phyloP scores from a whole-genome alignment of 2,329 filamentous ascomycete species.

The Lasiodiplodia sp. region DNA sequence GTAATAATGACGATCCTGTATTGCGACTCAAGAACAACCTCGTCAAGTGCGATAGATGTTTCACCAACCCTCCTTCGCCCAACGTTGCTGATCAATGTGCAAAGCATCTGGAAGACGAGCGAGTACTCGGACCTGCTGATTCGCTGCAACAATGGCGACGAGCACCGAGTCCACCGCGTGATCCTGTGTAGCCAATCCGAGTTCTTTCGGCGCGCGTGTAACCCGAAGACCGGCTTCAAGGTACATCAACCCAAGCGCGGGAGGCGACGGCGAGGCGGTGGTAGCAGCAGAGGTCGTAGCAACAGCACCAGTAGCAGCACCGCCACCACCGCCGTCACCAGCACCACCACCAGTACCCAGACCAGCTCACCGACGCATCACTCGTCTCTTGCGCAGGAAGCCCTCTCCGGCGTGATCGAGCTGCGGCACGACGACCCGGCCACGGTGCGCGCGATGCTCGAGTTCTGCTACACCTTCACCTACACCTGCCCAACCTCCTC shows the following conservation, averaged over 20 bases:
- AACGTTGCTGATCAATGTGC: background rate
- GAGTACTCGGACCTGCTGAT: constrained; percentile 27
- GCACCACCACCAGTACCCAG: background rate
- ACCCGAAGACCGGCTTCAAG: constrained; percentile 25
- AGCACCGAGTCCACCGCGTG: constrained; percentile 24
- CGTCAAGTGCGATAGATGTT: constrained; percentile 10
- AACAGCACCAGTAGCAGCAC: background rate
- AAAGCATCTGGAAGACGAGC: constrained; percentile 22
- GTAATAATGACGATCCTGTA: constrained; percentile 21
- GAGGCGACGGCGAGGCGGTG: background rate
- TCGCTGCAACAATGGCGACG: constrained; percentile 25
- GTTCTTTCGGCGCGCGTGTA: constrained; percentile 22
- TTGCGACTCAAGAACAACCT: constrained; percentile 25
- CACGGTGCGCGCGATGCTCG: constrained; percentile 22
- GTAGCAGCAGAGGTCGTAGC: background rate
- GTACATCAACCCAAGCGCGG: constrained; percentile 17
- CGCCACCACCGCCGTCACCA: background rate
- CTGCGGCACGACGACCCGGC: constrained; percentile 20
- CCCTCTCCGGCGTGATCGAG: constrained; percentile 22
- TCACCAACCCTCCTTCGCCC: background rate
- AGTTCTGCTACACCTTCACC: constrained; percentile 26
- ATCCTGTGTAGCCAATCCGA: constrained; percentile 23
- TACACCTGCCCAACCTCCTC: background rate
- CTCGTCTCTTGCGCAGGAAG: constrained; percentile 18
- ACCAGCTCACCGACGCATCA: constrained; percentile 13